A percentile compares a stretch with the other conserved stretches of the same genome.
These are phyloP conservation scores for Wickerhamiella hasegawae DNA, from an alignment of 805 yeast genomes.

Conservation along the genomic window DNA sequence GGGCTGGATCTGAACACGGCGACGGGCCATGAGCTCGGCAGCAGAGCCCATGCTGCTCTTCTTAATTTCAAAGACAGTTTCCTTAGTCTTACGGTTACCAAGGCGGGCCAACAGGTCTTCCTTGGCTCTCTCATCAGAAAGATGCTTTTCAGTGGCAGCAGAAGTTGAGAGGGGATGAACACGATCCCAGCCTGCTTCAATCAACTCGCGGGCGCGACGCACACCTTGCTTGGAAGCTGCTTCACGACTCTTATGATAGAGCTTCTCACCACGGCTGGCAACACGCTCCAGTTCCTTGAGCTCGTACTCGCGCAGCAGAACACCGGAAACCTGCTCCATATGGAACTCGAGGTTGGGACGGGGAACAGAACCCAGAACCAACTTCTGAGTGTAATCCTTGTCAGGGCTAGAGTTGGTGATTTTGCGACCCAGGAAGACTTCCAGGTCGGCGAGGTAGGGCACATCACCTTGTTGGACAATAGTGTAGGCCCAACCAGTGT, in stretches of 20 bases:
- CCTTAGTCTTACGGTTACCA: conserved; percentile 53
- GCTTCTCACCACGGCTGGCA: conserved; percentile 72
- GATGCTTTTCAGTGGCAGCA: conserved; percentile 4
- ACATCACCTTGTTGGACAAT: conserved; percentile 57
- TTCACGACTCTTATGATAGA: conserved; percentile 70
- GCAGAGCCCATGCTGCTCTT: conserved; percentile 34
- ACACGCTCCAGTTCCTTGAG: conserved; percentile 48
- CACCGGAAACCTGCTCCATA: conserved; percentile 52
- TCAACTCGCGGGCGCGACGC: conserved; percentile 66
- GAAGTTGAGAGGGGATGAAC: conserved; percentile 51
- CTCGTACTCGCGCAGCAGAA: conserved; percentile 52
- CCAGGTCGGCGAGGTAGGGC: conserved; percentile 82
- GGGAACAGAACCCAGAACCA: conserved; percentile 75
- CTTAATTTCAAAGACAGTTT: conserved; percentile 86
- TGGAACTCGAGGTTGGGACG: conserved; percentile 50
- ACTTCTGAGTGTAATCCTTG: conserved; percentile 58
- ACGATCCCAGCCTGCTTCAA: conserved; percentile 55
- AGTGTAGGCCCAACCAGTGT: conserved; percentile 91
- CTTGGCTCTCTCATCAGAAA: conserved; percentile 52
- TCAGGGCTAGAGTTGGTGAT: conserved; percentile 31
- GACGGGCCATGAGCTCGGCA: conserved; percentile 66
- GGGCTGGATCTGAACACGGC: conserved; percentile 80
- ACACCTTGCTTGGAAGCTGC: conserved; percentile 80
- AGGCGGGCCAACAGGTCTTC: conserved; percentile 67
- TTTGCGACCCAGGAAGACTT: conserved; percentile 74